Evolutionary conservation across 345 rosid genomes (phyloP).

Genomic region (Kernera saxatilis): DNA sequence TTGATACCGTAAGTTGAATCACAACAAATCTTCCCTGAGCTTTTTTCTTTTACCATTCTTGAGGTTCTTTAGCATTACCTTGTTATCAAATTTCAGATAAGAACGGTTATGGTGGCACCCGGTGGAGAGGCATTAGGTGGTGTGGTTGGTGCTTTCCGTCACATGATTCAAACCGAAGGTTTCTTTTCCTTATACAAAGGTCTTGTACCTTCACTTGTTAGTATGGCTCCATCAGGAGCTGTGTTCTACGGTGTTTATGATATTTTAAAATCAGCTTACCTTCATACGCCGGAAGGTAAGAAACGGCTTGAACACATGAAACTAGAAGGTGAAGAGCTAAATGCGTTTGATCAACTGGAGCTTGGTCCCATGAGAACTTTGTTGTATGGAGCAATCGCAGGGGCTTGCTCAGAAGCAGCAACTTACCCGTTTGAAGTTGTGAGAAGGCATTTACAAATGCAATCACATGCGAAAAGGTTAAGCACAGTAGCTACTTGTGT

Average conservation of each 20-base stretch:
- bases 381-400: slow-evolving; percentile 64
- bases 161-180: slow-evolving; percentile 65
- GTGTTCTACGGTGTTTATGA: slow-evolving; percentile 73
- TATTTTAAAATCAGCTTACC: slow-evolving; percentile 56
- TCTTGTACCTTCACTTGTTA: slow-evolving; percentile 58
- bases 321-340: slow-evolving; percentile 47
- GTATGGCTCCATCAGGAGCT: slow-evolving; percentile 79
- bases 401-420: slow-evolving; percentile 78
- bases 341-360: slow-evolving; percentile 68
- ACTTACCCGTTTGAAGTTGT: slow-evolving; percentile 77
- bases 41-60: neutral
- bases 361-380: slow-evolving; percentile 66
- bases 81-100: slow-evolving; percentile 37
- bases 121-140: slow-evolving; percentile 79
- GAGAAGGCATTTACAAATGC: slow-evolving; percentile 69
- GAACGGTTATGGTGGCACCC: slow-evolving; percentile 69
- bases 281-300: slow-evolving; percentile 57
- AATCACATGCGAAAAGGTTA: slow-evolving; percentile 51
- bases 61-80: neutral
- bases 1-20: slow-evolving; percentile 54
- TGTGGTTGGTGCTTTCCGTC: slow-evolving; percentile 54
- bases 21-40: neutral
- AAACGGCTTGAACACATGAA: slow-evolving; percentile 58
- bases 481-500: slow-evolving; percentile 52
- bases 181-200: slow-evolving; percentile 72